Evolutionary conservation across 225 moss, liverwort and hornwort species (phyloP).

Genomic region (Rhytidiadelphus loreus): DNA sequence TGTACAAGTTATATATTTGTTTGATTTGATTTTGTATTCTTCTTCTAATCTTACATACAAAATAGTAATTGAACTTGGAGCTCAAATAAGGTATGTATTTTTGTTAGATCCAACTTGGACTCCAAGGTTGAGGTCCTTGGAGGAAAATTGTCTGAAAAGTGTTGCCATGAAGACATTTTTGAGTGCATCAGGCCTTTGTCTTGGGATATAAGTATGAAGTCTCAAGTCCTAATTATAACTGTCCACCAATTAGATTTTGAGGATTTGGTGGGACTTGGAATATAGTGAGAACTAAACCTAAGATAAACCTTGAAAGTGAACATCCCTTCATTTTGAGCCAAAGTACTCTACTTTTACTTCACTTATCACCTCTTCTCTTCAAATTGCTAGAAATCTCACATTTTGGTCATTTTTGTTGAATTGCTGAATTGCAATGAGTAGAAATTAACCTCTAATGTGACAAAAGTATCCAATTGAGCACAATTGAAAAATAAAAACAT

Average conservation of each 20-base stretch:
- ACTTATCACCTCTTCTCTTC: neutral
- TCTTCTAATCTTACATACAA: neutral
- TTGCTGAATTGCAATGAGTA: neutral
- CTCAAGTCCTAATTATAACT: rapidly evolving
- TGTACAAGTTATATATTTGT: neutral
- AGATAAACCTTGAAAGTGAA: neutral
- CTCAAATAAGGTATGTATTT: rapidly evolving
- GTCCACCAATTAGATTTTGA: neutral
- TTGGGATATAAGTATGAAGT: neutral
- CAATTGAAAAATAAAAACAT: too few relatives aligned
- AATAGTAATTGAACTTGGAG: neutral
- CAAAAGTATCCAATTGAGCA: too few relatives aligned
- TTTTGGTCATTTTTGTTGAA: neutral
- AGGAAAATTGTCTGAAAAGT: neutral
- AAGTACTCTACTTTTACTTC: neutral
- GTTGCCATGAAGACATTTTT: neutral
- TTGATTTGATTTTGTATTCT: neutral
- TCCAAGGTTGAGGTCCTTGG: neutral
- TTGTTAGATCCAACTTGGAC: neutral
- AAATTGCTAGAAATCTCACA: neutral
- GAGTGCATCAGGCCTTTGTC: rapidly evolving
- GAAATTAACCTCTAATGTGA: neutral
- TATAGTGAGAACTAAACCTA: rapidly evolving
- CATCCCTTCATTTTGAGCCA: neutral
- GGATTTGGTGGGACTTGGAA: neutral